Evolutionary conservation across 371 early-diverging fungal species (phyloP).

Genomic region (Funneliformis caledonium): DNA sequence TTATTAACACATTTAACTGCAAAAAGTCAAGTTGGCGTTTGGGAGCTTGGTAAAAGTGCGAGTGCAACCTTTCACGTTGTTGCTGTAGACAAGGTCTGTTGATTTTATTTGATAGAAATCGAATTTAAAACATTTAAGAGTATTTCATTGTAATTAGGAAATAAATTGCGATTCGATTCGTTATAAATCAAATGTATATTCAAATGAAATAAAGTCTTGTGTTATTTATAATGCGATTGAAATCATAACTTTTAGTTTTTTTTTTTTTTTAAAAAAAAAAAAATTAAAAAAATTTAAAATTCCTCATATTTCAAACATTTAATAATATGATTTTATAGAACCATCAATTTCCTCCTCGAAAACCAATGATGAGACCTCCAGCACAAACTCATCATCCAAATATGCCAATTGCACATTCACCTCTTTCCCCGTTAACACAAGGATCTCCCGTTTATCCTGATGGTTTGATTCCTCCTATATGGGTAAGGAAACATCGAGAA

Average conservation of each 20-base stretch:
- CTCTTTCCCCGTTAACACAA: slow-evolving; percentile 71
- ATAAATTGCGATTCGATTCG: not conserved
- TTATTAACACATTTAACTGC: slow-evolving; percentile 13
- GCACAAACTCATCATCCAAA: not conserved
- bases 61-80: slow-evolving; percentile 7
- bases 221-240: not conserved
- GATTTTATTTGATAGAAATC: not conserved
- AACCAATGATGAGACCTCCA: not conserved
- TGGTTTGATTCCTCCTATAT: slow-evolving; percentile 76
- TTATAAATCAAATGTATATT: not conserved
- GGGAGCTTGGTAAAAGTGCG: slow-evolving; percentile 14
- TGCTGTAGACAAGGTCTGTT: slow-evolving; percentile 32
- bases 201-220: not conserved
- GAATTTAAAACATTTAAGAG: not conserved
- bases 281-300: not conserved
- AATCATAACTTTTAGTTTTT: too few relatives aligned
- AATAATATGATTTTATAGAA: not conserved
- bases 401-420: slow-evolving; percentile 43
- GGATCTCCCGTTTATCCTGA: slow-evolving; percentile 82
- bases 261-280: not conserved
- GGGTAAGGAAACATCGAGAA: slow-evolving; percentile 71
- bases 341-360: slow-evolving; percentile 33
- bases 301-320: not conserved
- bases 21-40: slow-evolving; percentile 30
- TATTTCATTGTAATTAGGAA: not conserved